A percentile compares a stretch with the other conserved stretches of the same genome.
Conservation (phyloP, 139 green algal genomes). For the Micractinium sp. region DNA sequence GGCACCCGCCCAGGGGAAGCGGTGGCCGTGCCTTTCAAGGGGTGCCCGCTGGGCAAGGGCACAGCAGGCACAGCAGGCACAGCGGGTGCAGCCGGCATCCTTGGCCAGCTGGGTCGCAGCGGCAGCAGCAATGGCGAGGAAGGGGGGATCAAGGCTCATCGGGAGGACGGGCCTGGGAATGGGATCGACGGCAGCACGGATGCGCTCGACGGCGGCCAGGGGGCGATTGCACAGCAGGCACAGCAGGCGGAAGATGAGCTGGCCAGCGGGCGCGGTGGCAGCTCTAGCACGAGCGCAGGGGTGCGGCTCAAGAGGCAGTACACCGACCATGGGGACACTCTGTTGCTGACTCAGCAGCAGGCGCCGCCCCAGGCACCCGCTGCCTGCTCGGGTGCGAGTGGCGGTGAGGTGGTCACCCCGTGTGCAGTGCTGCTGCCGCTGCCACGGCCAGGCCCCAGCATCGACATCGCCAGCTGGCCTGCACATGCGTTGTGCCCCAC, state of each 20-base stretch:
- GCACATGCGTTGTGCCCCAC: too few species aligned
- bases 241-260: background rate
- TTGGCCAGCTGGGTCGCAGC: background rate
- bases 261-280: background rate
- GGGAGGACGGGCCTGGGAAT: background rate
- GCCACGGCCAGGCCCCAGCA: too few species aligned
- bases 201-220: background rate
- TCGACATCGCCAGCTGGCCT: too few species aligned
- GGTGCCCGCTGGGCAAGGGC: background rate
- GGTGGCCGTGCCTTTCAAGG: background rate
- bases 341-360: background rate
- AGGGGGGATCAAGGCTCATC: constrained; percentile 2
- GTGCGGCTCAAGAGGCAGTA: constrained; percentile 6
- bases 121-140: background rate
- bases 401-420: too few species aligned
- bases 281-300: background rate
- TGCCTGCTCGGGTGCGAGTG: background rate
- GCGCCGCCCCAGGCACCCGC: too few species aligned
- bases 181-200: background rate
- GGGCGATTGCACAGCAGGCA: background rate
- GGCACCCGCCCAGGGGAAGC: background rate
- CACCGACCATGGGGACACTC: background rate
- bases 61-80: background rate
- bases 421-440: background rate
- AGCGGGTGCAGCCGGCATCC: too few species aligned